Percentiles rank a stretch among this genome's conserved stretches.
Evolutionary conservation across 2,329 filamentous ascomycete genomes (phyloP).

Genomic region (Camillea tinctor): DNA sequence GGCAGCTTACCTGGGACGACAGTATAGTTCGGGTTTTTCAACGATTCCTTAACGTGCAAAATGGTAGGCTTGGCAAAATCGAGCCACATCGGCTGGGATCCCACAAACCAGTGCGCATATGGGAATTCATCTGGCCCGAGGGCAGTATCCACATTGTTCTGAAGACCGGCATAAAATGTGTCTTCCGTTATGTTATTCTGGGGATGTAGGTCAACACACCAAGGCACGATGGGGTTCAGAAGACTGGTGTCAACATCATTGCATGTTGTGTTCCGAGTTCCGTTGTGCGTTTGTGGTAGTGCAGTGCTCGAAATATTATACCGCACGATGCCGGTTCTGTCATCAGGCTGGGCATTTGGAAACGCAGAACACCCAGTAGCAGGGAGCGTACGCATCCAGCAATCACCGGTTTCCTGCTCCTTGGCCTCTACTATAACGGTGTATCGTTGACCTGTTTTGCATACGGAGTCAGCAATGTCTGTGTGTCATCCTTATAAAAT

Average conservation of each 20-base stretch:
- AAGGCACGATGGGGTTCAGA: conserved; percentile 21
- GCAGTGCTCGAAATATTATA: conserved; percentile 26
- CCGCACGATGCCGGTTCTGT: conserved; percentile 26
- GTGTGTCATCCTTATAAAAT: conserved; percentile 33
- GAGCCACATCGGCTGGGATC: conserved; percentile 19
- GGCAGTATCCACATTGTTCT: conserved; percentile 20
- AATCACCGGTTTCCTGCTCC: conserved; percentile 16
- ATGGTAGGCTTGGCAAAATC: conserved; percentile 22
- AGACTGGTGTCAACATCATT: conserved; percentile 9
- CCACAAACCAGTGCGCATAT: conserved; percentile 24
- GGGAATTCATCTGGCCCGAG: conserved; percentile 30
- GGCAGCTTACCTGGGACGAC: conserved; percentile 12
- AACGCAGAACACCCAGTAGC: conserved; percentile 11
- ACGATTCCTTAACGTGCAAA: conserved; percentile 13
- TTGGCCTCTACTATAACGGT: conserved; percentile 23
- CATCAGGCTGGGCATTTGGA: conserved; percentile 11
- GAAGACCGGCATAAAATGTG: conserved; percentile 20
- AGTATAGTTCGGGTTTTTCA: conserved; percentile 18
- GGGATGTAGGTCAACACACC: conserved; percentile 18
- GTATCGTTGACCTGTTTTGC: conserved; percentile 27
- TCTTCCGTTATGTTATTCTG: conserved; percentile 21
- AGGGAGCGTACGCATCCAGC: conserved; percentile 31
- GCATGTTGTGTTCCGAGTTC: conserved; percentile 7
- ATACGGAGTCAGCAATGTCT: background rate
- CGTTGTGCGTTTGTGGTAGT: conserved; percentile 24